Conservation (phyloP, 148 eudicot genomes). For the Spergularia marina region DNA sequence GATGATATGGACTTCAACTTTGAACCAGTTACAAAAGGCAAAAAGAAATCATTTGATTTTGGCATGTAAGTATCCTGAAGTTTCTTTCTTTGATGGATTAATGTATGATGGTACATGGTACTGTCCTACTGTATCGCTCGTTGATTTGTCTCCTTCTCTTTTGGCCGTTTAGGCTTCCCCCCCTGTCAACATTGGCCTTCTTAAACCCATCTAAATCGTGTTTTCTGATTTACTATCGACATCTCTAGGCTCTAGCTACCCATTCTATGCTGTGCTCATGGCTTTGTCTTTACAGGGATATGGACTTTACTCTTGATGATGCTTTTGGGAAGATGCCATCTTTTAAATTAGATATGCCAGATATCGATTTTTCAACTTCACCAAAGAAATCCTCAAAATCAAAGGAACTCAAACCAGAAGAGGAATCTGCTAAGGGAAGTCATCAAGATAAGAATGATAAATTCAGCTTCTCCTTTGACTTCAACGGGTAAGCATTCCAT, state of each 20-base stretch:
- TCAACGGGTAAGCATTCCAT: slow-evolving; percentile 50
- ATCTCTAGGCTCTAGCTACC: neutral
- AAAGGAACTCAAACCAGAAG: slow-evolving; percentile 45
- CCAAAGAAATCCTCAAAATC: slow-evolving; percentile 47
- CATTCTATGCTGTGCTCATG: slow-evolving; percentile 14
- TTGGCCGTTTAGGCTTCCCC: neutral
- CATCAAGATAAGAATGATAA: slow-evolving; percentile 41
- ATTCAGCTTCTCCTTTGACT: slow-evolving; percentile 63
- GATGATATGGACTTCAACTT: slow-evolving; percentile 78
- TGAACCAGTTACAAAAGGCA: slow-evolving; percentile 58
- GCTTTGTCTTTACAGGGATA: slow-evolving; percentile 51
- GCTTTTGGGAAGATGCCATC: slow-evolving; percentile 77
- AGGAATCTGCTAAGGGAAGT: slow-evolving; percentile 40
- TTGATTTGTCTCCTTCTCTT: slow-evolving; percentile 6
- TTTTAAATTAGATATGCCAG: slow-evolving; percentile 69
- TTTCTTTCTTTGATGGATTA: neutral
- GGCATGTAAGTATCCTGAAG: slow-evolving; percentile 58
- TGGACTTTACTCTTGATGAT: slow-evolving; percentile 76
- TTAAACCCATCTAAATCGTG: neutral
- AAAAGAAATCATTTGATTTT: slow-evolving; percentile 66
- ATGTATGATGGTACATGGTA: neutral
- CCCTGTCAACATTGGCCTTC: neutral
- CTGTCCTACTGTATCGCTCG: neutral
- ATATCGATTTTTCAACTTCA: slow-evolving; percentile 66
- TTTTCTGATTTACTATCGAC: neutral